These are phyloP conservation scores for Rhodomyrtus tomentosa DNA, from an alignment of 345 rosid genomes.

Conservation along the genomic window DNA sequence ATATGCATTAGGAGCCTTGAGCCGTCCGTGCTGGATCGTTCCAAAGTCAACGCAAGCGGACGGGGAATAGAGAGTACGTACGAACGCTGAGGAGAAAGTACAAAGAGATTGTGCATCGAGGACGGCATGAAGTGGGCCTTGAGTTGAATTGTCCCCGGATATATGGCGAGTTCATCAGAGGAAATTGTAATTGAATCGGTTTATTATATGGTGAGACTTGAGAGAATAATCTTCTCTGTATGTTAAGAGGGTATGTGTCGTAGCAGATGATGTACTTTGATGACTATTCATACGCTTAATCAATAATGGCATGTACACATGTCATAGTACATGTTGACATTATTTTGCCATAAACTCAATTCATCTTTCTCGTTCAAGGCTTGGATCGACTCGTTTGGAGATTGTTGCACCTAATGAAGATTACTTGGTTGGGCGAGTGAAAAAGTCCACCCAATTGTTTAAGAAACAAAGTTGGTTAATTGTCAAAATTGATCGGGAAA, in stretches of 20 bases:
- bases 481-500: neutral
- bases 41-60: neutral
- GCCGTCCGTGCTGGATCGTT: neutral
- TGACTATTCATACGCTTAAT: neutral
- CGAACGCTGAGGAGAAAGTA: neutral
- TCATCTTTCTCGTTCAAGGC: neutral
- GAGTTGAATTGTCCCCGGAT: neutral
- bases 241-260: no score
- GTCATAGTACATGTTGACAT: neutral
- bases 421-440: neutral
- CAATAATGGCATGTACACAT: neutral
- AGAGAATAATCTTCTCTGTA: neutral
- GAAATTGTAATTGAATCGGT: neutral
- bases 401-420: neutral
- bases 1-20: neutral
- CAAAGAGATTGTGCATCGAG: neutral
- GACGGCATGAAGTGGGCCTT: neutral
- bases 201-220: neutral
- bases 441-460: neutral
- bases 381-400: neutral
- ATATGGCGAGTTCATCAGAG: neutral
- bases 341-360: neutral
- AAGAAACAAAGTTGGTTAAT: neutral
- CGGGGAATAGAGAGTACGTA: neutral
- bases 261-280: neutral